Conservation (phyloP, 2,329 filamentous ascomycete species). For the Talaromyces sp. region DNA sequence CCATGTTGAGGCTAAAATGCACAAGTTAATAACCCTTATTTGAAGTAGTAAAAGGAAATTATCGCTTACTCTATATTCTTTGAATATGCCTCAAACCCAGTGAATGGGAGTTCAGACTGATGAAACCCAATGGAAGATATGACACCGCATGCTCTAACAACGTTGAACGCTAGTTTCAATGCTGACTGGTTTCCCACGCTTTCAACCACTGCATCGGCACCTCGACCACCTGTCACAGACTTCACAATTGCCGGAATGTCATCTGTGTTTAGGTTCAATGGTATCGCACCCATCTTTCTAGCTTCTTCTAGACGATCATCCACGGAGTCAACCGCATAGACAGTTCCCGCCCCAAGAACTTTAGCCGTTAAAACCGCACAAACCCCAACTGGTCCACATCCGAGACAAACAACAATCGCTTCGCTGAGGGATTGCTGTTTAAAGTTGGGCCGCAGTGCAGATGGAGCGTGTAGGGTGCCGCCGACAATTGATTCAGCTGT, state of each 20-base stretch:
- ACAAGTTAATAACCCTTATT: not conserved
- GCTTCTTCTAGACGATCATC: constrained; percentile 67
- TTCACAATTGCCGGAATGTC: constrained; percentile 63
- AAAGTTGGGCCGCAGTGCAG: constrained; percentile 61
- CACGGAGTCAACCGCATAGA: constrained; percentile 73
- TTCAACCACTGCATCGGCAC: constrained; percentile 75
- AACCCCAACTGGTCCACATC: constrained; percentile 75
- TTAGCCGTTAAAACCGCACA: constrained; percentile 70
- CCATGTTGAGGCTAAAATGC: not conserved
- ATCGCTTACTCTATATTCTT: constrained; percentile 1
- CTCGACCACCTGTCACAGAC: constrained; percentile 67
- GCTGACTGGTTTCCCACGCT: constrained; percentile 64
- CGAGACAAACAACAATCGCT: constrained; percentile 64
- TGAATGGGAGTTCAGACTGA: constrained; percentile 1
- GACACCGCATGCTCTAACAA: constrained; percentile 63
- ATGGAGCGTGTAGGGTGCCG: not conserved
- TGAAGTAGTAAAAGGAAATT: not conserved
- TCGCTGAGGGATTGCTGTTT: constrained; percentile 49
- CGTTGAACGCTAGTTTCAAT: constrained; percentile 61
- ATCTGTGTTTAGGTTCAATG: constrained; percentile 63
- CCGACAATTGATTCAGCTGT: not conserved
- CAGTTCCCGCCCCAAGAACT: constrained; percentile 59
- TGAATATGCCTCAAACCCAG: constrained; percentile 2
- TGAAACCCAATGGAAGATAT: constrained; percentile 69
- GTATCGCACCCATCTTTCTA: constrained; percentile 66